Percentiles rank a stretch among this genome's conserved stretches.
These are phyloP conservation scores for Rhizopogon roseolus DNA, from an alignment of 768 basidiomycete genomes.

Conservation along the genomic window DNA sequence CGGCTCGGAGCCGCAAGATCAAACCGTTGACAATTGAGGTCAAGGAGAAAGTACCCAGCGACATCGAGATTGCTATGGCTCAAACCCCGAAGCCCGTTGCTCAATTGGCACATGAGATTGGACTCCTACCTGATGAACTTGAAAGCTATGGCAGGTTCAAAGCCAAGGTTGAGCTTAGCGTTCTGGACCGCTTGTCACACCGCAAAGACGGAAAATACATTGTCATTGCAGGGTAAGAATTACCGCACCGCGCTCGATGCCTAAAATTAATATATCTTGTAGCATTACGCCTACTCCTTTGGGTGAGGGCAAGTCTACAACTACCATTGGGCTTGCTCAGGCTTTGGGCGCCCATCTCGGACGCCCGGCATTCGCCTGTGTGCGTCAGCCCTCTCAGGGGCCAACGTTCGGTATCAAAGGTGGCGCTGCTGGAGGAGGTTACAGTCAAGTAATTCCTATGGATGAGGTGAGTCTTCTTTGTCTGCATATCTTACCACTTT, in stretches of 20 bases:
- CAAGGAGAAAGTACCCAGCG: constrained; percentile 85
- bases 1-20: constrained; percentile 59
- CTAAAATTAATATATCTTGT: constrained; percentile 9
- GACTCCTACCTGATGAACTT: constrained; percentile 78
- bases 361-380: constrained; percentile 92
- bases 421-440: constrained; percentile 96
- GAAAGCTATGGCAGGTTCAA: constrained; percentile 96
- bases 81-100: constrained; percentile 89
- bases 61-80: constrained; percentile 94
- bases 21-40: constrained; percentile 78
- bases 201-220: constrained; percentile 95
- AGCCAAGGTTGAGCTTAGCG: constrained; percentile 90
- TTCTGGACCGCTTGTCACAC: constrained; percentile 79
- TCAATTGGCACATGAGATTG: constrained; percentile 84
- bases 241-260: neutral
- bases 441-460: constrained; percentile 99
- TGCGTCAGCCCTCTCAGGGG: constrained; percentile 97
- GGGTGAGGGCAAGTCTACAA: constrained; percentile 98
- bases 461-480: constrained; percentile 62
- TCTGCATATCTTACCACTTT: neutral
- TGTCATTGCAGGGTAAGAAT: constrained; percentile 78
- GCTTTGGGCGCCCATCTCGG: constrained; percentile 92
- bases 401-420: constrained; percentile 99
- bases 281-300: constrained; percentile 96
- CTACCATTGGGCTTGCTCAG: constrained; percentile 94